Conservation (phyloP, 768 basidiomycete species). For the Holtermannia corniformis region DNA sequence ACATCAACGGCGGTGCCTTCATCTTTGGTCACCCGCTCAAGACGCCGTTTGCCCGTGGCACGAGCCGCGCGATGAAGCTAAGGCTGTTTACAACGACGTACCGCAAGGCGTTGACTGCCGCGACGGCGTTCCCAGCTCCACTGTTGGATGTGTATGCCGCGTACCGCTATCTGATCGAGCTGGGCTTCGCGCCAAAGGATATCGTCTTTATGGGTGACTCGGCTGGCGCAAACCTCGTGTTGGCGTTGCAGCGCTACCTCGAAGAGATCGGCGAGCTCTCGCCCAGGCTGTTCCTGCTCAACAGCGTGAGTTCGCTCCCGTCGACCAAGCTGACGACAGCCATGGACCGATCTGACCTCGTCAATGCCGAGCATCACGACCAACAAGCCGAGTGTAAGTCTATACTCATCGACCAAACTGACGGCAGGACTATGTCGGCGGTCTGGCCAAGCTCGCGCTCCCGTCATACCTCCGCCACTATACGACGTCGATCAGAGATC, state of each 20-base stretch:
- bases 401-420: neutral
- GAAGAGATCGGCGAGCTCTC: conserved; percentile 1
- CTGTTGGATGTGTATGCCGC: conserved; percentile 65
- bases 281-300: neutral
- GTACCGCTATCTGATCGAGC: conserved; percentile 57
- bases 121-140: conserved; percentile 62
- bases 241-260: conserved; percentile 37
- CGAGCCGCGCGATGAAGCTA: conserved; percentile 12
- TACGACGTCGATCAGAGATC: neutral
- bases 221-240: conserved; percentile 63
- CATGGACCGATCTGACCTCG: neutral
- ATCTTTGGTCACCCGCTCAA: conserved; percentile 26
- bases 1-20: conserved; percentile 39
- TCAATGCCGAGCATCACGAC: neutral
- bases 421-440: neutral
- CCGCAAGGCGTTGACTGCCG: conserved; percentile 50
- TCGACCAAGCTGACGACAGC: neutral
- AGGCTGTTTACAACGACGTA: conserved; percentile 51
- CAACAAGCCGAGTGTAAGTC: neutral
- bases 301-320: neutral
- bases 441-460: neutral
- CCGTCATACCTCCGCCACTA: neutral
- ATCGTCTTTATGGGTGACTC: conserved; percentile 67
- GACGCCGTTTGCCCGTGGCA: conserved; percentile 24
- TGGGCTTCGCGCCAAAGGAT: conserved; percentile 53